These are phyloP conservation scores for Fomitopsis pinicola DNA, from an alignment of 1,284 basidiomycete species.

Conservation along the genomic window DNA sequence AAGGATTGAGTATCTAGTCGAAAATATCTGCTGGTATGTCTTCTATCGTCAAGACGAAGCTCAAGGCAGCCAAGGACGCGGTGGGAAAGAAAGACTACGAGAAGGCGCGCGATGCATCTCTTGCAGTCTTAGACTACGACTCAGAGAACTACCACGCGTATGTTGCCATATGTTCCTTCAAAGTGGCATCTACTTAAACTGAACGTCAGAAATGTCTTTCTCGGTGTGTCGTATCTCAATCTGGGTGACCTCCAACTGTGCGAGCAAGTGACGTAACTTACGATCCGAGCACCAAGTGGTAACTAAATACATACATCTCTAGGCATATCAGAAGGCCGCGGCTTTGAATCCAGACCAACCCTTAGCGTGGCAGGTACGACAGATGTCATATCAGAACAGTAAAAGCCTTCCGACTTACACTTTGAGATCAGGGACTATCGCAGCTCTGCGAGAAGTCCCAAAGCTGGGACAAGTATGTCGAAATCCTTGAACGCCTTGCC, in stretches of 20 bases:
- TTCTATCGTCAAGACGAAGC: slow-evolving; percentile 59
- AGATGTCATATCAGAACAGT: neutral
- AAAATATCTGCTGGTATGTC: slow-evolving; percentile 14
- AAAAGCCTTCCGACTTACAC: neutral
- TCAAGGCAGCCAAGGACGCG: slow-evolving; percentile 80
- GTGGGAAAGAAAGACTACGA: slow-evolving; percentile 74
- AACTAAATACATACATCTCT: neutral
- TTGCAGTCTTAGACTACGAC: slow-evolving; percentile 67
- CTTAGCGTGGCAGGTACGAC: slow-evolving; percentile 72
- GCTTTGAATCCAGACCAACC: slow-evolving; percentile 58
- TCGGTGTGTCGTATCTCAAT: slow-evolving; percentile 75
- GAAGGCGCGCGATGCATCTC: slow-evolving; percentile 63
- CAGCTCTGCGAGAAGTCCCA: slow-evolving; percentile 67
- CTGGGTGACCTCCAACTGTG: slow-evolving; percentile 67
- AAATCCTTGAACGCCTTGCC: slow-evolving; percentile 48
- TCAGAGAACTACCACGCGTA: slow-evolving; percentile 80
- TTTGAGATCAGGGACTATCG: slow-evolving; percentile 53
- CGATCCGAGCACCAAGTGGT: slow-evolving; percentile 2
- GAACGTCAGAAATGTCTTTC: slow-evolving; percentile 67
- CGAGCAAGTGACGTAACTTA: slow-evolving; percentile 67
- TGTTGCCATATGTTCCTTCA: slow-evolving; percentile 27
- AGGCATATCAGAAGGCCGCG: slow-evolving; percentile 78
- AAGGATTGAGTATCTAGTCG: no score
- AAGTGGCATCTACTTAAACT: slow-evolving; percentile 1
- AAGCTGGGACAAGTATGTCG: slow-evolving; percentile 59